Base-by-base conservation (phyloP, 2,329 filamentous ascomycete genomes). In the Aspergillus persii region DNA sequence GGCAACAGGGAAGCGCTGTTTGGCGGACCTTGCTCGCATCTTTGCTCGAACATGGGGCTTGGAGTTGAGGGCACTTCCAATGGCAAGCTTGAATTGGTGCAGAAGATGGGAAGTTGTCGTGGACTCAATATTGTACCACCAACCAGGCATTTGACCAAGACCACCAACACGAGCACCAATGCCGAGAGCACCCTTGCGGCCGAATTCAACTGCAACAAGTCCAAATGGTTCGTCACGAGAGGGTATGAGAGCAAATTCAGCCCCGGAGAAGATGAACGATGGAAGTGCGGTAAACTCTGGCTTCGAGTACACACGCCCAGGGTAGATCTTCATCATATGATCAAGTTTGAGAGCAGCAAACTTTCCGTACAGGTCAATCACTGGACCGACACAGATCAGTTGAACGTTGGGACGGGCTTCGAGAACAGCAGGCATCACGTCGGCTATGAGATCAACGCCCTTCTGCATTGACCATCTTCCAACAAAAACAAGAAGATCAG, bases 391-490 rank as follows among this genome's bases (percentile, higher is more conserved):
- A 63, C 82, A 85, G 49, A 89, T 84, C 8, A 89, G 76, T 66
- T 89, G 86, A 0, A 83, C 82, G 61, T 85, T 82, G 2, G 81
- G 79, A 61, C 86, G 79, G 59, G 83, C 78, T 66, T 89, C 86
- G 3, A 89, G 77, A 31, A 89, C 79, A 31, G 81, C 80, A 23
- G 86, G 85, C 72, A 89, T 86, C 44, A 89, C 84, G 66, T 89
- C 86, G 18, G 86, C 86, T 65, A 89, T 89, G 53, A 89, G 76
- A 69, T 89, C 86, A 54, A 89, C 80, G 55, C 86, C 86, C 71
- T 89, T 89, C 67, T 89, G 86, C 79, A 87, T 83, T 8, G 83
- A 86, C 87, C 86, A 89, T 62, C 86, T 83, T 59, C 86, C 86
- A 49, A 89, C 86, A 64, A 89, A 89, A 8, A 89, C 86, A 62